Evolutionary conservation across 2,329 filamentous ascomycete species (phyloP).

Genomic region (Monilinia aucupariae): DNA sequence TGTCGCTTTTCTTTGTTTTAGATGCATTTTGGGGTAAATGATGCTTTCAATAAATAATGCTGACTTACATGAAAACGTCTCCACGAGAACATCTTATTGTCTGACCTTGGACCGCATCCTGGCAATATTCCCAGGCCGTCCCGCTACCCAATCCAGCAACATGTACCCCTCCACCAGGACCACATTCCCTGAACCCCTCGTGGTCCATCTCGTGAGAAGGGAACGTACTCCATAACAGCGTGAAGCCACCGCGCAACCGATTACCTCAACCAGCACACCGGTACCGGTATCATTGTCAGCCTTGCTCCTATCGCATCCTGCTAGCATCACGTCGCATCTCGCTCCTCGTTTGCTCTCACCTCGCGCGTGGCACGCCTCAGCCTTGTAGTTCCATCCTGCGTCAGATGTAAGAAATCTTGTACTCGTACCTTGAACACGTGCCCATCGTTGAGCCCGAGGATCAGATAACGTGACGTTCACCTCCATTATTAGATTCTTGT

Average conservation of each 20-base stretch:
- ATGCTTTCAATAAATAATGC: too few relatives aligned
- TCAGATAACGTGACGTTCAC: not conserved
- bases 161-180: not conserved
- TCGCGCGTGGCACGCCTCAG: not conserved
- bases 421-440: not conserved
- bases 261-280: not conserved
- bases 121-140: not conserved
- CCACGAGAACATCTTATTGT: not conserved
- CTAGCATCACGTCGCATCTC: too few relatives aligned
- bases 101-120: not conserved
- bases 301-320: not conserved
- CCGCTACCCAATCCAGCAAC: not conserved
- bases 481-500: not conserved
- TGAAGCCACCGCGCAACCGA: constrained; percentile 3
- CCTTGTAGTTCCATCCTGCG: not conserved
- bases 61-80: constrained; percentile 5
- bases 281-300: not conserved
- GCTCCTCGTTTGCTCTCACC: not conserved
- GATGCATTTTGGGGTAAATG: not conserved
- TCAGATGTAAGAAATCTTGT: not conserved
- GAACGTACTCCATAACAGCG: not conserved
- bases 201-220: not conserved
- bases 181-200: constrained; percentile 1
- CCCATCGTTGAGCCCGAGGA: not conserved
- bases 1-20: not conserved